phyloP scores from a whole-genome alignment of 495 filamentous ascomycete genomes.

The Xylaria curta region DNA sequence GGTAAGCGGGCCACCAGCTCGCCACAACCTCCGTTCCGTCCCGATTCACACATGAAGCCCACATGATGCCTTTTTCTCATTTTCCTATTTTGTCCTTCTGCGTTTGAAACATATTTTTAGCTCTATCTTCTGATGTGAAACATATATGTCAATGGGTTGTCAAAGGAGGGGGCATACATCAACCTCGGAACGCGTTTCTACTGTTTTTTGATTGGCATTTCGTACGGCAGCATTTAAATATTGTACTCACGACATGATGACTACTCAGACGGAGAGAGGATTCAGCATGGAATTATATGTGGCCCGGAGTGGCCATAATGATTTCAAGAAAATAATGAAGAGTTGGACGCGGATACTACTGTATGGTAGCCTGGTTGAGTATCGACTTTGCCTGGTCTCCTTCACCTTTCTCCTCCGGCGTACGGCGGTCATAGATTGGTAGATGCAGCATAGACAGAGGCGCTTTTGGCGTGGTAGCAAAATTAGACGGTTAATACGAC shows the following conservation, averaged over 20 bases:
- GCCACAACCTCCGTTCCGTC: neutral
- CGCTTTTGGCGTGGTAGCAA: conserved; percentile 13
- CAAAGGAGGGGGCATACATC: conserved; percentile 7
- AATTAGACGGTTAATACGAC: conserved; percentile 18
- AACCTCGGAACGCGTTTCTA: neutral
- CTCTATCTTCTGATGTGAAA: conserved; percentile 4
- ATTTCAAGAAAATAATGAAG: conserved; percentile 13
- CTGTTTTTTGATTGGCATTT: conserved; percentile 2
- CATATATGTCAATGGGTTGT: conserved; percentile 8
- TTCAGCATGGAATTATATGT: conserved; percentile 17
- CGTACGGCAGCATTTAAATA: conserved; percentile 7
- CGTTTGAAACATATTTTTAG: neutral
- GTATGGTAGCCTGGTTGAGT: neutral
- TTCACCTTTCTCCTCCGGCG: conserved; percentile 15
- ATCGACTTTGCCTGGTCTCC: conserved; percentile 11
- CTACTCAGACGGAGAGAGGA: neutral
- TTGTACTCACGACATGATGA: conserved; percentile 15
- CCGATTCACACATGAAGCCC: neutral
- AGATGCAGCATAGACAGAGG: conserved; percentile 22
- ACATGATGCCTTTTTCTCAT: neutral
- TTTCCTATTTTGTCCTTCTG: neutral
- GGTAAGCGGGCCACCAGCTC: conserved; percentile 3
- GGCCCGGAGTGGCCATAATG: conserved; percentile 20
- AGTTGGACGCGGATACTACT: neutral
- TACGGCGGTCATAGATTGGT: conserved; percentile 15